phyloP scores from a whole-genome alignment of 345 rosid genomes.

The Aquilaria malaccensis region DNA sequence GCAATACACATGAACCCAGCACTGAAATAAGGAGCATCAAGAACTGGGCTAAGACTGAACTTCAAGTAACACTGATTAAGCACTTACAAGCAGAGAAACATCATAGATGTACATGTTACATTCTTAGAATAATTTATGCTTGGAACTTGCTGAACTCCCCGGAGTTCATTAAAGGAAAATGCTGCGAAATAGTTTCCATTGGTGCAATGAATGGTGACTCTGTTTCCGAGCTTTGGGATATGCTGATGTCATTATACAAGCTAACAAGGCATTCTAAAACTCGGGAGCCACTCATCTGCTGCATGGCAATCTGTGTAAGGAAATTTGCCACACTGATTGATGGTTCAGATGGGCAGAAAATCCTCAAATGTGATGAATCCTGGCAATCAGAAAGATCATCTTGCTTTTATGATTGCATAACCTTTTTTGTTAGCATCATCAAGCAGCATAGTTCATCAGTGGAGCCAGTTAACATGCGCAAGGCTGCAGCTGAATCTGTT shows the following conservation, averaged over 20 bases:
- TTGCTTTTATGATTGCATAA: conserved; percentile 39
- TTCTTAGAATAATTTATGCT: conserved; percentile 65
- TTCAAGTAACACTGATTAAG: conserved; percentile 54
- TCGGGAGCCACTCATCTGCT: conserved; percentile 61
- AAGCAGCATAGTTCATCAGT: conserved; percentile 67
- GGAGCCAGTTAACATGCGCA: conserved; percentile 74
- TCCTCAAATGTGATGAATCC: conserved; percentile 14
- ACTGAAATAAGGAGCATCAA: conserved; percentile 35
- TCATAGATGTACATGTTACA: conserved; percentile 62
- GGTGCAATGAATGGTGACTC: conserved; percentile 54
- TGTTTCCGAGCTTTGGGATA: conserved; percentile 57
- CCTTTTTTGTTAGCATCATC: conserved; percentile 47
- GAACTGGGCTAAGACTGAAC: conserved; percentile 54
- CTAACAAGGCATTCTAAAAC: conserved; percentile 54
- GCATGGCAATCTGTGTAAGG: conserved; percentile 79
- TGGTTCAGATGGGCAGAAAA: conserved; percentile 12
- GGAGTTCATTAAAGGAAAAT: conserved; percentile 20
- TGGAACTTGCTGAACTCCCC: conserved; percentile 73
- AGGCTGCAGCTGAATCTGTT: conserved; percentile 77
- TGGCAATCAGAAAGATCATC: conserved; percentile 25
- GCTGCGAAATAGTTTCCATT: conserved; percentile 32
- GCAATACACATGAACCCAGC: conserved; percentile 17
- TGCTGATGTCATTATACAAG: conserved; percentile 44
- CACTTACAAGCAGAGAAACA: conserved; percentile 55
- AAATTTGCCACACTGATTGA: conserved; percentile 33